Percentiles rank a stretch among this genome's conserved stretches.
phyloP scores from a whole-genome alignment of 768 basidiomycete genomes.

The Pulveroboletus sp. region DNA sequence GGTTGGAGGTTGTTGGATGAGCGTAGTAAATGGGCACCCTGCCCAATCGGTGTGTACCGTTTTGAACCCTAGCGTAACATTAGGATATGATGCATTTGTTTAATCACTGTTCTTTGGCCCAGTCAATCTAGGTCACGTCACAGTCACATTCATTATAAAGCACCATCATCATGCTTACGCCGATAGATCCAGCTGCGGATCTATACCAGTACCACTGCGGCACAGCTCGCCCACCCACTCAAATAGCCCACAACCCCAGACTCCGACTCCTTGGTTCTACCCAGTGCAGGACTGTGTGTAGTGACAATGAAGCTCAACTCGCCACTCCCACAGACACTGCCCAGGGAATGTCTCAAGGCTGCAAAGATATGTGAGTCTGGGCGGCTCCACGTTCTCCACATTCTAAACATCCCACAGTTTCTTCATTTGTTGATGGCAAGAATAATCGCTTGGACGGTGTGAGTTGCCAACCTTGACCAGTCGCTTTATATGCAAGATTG shows the following conservation, averaged over 20 bases:
- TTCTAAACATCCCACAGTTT: slow-evolving; percentile 45
- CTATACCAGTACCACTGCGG: background rate
- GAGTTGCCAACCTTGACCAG: slow-evolving; percentile 15
- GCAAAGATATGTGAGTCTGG: slow-evolving; percentile 72
- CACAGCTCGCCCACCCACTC: background rate
- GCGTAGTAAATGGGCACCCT: slow-evolving; percentile 53
- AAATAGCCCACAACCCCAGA: background rate
- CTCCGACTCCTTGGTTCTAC: background rate
- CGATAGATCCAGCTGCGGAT: slow-evolving; percentile 23
- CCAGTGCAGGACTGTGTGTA: background rate
- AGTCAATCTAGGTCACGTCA: slow-evolving; percentile 15
- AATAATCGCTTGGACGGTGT: slow-evolving; percentile 87
- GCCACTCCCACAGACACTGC: slow-evolving; percentile 53
- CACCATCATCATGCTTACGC: slow-evolving; percentile 3
- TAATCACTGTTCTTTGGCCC: too few relatives aligned
- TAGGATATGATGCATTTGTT: background rate
- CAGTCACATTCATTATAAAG: slow-evolving; percentile 20
- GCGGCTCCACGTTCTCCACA: background rate
- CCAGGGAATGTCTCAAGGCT: slow-evolving; percentile 85
- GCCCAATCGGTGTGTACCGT: slow-evolving; percentile 63
- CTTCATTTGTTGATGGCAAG: slow-evolving; percentile 76
- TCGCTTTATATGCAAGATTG: background rate
- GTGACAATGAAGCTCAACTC: slow-evolving; percentile 46
- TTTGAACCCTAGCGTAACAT: slow-evolving; percentile 3
- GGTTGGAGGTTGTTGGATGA: slow-evolving; percentile 58